Evolutionary conservation across 495 filamentous ascomycete genomes (phyloP), one percentile per base, ranked within the genome.

Genomic region (Hypoxylon cercidicola): DNA sequence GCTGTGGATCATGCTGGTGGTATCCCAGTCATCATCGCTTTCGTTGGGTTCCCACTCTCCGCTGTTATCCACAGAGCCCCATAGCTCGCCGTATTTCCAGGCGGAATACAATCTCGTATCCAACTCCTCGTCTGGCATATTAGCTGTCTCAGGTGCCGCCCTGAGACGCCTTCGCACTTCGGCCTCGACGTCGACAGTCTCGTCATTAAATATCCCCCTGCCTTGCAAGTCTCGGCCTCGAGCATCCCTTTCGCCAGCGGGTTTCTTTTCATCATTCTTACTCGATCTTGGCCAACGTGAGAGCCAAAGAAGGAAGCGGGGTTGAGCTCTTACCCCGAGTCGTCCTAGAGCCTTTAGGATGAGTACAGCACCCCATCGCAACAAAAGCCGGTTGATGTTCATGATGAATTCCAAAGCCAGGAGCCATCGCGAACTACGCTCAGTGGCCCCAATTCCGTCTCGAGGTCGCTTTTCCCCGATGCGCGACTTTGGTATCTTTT

Each of bases 81-180:
- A 97, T 74, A 90, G 92, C 25, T 90, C 92, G 16, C 89, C 91
- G 18, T 77, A 72, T 35, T 87, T 86, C 88, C 91, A 97, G 85
- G 92, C 93, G 11, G 76, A 77, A 74, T 97, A 97, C 3, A 96
- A 76, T 43, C 82, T 88, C 1, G 85, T 81, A 61, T 91, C 89
- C 4, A 97, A 75, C 43, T 86, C 84, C n/a, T 82, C 78, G 49
- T 94, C 92, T 78, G 23, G 72, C 57, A 23, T 68, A 51, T 47
- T 59, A 13, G 55, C 56, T 4, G 47, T 73, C 48, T 68, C 68
- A n/a, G 37, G 61, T 10, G 51, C 48, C 21, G 66, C 48, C 64
- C 75, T 56, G 43, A 86, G 60, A 45, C 88, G 80, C 47, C 83
- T 84, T 43, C 90, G 82, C 65, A 91, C 86, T 66, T 93, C 89